phyloP scores from a whole-genome alignment of 108 stramenopile genomes.

The Mayamaea pseudoterrestris region DNA sequence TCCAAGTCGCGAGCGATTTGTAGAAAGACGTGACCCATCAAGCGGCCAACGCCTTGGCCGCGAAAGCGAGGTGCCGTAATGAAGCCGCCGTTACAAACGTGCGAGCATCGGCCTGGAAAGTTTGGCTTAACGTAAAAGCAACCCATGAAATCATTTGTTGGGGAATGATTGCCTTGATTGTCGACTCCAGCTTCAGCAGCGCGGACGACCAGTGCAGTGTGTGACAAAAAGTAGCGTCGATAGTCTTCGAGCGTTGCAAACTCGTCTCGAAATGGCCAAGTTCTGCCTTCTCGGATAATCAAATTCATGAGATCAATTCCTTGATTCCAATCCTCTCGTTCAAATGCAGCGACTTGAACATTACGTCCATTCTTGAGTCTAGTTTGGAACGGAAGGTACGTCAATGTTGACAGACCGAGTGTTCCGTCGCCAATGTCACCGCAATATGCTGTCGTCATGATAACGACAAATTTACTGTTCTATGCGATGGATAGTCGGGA shows the following conservation, averaged over 20 bases:
- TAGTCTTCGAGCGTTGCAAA: constrained; percentile 27
- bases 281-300: constrained; percentile 35
- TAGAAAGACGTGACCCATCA: constrained; percentile 43
- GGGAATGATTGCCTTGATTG: constrained; percentile 5
- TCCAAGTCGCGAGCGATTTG: constrained; percentile 33
- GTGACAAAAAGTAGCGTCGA: constrained; percentile 39
- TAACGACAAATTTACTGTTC: too few species aligned
- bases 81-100: constrained; percentile 47
- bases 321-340: constrained; percentile 29
- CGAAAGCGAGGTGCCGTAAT: constrained; percentile 33
- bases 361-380: constrained; percentile 18
- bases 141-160: constrained; percentile 28
- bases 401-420: constrained; percentile 15
- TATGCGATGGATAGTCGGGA: too few species aligned
- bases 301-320: constrained; percentile 47
- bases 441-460: constrained; percentile 41
- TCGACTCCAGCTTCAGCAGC: constrained; percentile 28
- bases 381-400: constrained; percentile 21
- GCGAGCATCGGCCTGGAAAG: constrained; percentile 44
- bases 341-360: constrained; percentile 14
- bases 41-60: constrained; percentile 25
- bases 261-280: constrained; percentile 41
- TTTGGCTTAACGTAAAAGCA: constrained; percentile 57
- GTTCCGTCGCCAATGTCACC: constrained; percentile 33
- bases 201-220: constrained; percentile 40